phyloP scores from a whole-genome alignment of 2,329 filamentous ascomycete genomes.

The Thermothelomyces thermophilus region DNA sequence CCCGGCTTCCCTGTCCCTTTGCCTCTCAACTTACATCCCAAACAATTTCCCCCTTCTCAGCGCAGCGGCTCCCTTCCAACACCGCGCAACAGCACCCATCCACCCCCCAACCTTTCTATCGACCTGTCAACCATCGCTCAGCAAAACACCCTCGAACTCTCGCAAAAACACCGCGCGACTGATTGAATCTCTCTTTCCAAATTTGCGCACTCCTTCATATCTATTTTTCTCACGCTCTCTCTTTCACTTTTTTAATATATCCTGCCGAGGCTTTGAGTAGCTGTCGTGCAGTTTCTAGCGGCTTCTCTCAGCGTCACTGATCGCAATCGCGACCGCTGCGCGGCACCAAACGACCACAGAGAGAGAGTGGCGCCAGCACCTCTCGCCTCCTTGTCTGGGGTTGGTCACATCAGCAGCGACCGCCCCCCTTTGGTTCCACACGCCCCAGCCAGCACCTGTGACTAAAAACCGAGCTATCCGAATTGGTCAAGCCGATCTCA shows the following conservation, averaged over 20 bases:
- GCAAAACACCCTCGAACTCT: conserved; percentile 20
- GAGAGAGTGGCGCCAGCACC: conserved; percentile 19
- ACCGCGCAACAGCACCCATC: conserved; percentile 23
- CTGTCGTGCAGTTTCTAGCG: conserved; percentile 34
- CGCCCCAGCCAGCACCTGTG: conserved; percentile 5
- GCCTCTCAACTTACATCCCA: conserved; percentile 24
- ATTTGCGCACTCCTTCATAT: conserved; percentile 31
- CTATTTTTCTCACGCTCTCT: conserved; percentile 28
- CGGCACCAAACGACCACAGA: conserved; percentile 5
- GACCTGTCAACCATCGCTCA: conserved; percentile 24
- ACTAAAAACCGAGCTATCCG: conserved; percentile 21
- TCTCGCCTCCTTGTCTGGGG: conserved; percentile 16
- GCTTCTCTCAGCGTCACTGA: conserved; percentile 5
- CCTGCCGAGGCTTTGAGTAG: conserved; percentile 40
- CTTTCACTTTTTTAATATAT: conserved; percentile 22
- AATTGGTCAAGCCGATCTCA: neutral
- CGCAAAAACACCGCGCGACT: conserved; percentile 20
- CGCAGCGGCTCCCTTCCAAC: conserved; percentile 22
- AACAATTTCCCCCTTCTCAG: conserved; percentile 25
- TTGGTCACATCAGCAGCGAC: conserved; percentile 27
- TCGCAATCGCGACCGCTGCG: conserved; percentile 17
- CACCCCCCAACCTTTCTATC: conserved; percentile 21
- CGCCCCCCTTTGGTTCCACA: conserved; percentile 3
- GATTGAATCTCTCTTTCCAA: conserved; percentile 18
- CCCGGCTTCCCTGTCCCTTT: conserved; percentile 19